phyloP scores from a whole-genome alignment of 2,329 filamentous ascomycete species.

The Diatrype stigma region DNA sequence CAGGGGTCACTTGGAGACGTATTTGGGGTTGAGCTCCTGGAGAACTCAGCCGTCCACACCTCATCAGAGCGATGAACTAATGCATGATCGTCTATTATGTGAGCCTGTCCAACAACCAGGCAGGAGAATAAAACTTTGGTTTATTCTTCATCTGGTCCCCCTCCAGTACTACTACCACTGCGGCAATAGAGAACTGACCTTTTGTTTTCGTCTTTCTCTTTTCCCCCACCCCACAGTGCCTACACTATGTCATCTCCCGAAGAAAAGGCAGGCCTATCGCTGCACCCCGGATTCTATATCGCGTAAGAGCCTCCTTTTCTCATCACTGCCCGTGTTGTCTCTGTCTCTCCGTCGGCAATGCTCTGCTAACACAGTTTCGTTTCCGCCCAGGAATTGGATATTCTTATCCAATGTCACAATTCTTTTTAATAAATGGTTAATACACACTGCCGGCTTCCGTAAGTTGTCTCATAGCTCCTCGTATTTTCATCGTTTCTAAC shows the following conservation, averaged over 20 bases:
- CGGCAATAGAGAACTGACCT: background rate
- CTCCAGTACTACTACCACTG: background rate
- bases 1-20: background rate
- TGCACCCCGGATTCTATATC: constrained; percentile 28
- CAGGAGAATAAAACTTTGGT: constrained; percentile 2
- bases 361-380: background rate
- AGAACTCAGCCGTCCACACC: background rate
- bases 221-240: background rate
- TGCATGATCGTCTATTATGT: background rate
- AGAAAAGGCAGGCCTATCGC: constrained; percentile 15
- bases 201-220: background rate
- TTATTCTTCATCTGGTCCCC: background rate
- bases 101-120: background rate
- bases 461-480: constrained; percentile 33
- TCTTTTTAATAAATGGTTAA: constrained; percentile 88
- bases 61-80: background rate
- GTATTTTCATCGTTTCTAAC: constrained; percentile 6
- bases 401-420: constrained; percentile 80
- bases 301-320: constrained; percentile 17
- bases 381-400: constrained; percentile 62
- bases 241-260: constrained; percentile 12
- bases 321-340: background rate
- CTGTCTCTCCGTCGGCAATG: background rate
- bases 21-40: background rate
- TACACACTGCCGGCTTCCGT: constrained; percentile 73